phyloP scores from a whole-genome alignment of 495 filamentous ascomycete species.

The Hypoxylon cercidicola region DNA sequence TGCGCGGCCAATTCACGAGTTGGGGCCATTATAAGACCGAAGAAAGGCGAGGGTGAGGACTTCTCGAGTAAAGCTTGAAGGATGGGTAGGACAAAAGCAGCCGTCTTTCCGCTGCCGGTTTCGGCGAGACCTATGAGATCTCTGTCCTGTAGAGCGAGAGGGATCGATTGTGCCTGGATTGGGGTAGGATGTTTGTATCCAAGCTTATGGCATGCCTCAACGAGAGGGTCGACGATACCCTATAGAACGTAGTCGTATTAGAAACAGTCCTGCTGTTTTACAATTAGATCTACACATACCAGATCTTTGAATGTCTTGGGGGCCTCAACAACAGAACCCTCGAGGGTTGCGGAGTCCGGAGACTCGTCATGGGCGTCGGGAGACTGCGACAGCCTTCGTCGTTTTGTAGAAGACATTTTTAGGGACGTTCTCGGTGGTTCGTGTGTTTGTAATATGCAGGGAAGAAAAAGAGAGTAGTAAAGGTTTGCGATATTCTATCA shows the following conservation, averaged over 20 bases:
- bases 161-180: conserved; percentile 81
- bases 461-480: background rate
- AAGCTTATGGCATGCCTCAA: conserved; percentile 82
- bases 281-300: conserved; percentile 41
- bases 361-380: conserved; percentile 19
- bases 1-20: conserved; percentile 94
- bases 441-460: background rate
- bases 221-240: conserved; percentile 87
- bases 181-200: conserved; percentile 86
- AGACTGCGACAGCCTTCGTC: conserved; percentile 37
- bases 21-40: conserved; percentile 84
- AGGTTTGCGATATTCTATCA: background rate
- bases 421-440: background rate
- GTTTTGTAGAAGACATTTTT: conserved; percentile 37
- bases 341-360: conserved; percentile 33
- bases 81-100: conserved; percentile 90
- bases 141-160: conserved; percentile 79
- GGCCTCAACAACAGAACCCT: conserved; percentile 34
- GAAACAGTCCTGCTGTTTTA: conserved; percentile 1
- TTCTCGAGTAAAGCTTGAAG: conserved; percentile 87
- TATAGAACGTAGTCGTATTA: conserved; percentile 29
- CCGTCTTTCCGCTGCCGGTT: conserved; percentile 93
- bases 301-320: conserved; percentile 83
- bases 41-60: conserved; percentile 79
- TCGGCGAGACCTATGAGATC: conserved; percentile 95